Evolutionary conservation across 1,139 yeast species (phyloP).

Genomic region (Yamadazyma siamensis): DNA sequence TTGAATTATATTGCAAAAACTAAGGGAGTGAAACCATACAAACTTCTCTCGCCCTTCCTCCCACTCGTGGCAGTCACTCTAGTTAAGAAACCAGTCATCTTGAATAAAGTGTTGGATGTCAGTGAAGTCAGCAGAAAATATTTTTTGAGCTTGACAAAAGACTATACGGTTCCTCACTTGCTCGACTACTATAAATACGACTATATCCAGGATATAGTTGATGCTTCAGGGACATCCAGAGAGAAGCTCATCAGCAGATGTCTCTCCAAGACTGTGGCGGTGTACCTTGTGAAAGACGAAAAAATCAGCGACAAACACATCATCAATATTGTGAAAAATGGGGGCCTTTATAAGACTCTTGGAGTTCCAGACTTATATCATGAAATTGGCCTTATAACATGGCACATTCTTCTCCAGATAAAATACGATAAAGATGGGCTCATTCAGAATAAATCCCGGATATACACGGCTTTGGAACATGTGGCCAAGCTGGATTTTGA

Average conservation of each 20-base stretch:
- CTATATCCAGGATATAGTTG: slow-evolving; percentile 53
- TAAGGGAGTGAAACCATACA: slow-evolving; percentile 56
- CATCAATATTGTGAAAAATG: slow-evolving; percentile 51
- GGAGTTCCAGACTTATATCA: slow-evolving; percentile 25
- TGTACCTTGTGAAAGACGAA: slow-evolving; percentile 35
- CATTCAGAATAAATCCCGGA: slow-evolving; percentile 28
- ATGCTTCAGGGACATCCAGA: slow-evolving; percentile 31
- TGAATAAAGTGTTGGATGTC: slow-evolving; percentile 59
- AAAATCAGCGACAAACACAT: slow-evolving; percentile 49
- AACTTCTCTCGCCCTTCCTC: slow-evolving; percentile 73
- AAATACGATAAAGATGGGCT: slow-evolving; percentile 27
- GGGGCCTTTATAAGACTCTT: slow-evolving; percentile 46
- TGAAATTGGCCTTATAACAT: slow-evolving; percentile 42
- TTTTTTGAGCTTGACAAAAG: slow-evolving; percentile 66
- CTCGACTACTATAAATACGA: slow-evolving; percentile 63
- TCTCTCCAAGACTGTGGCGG: slow-evolving; percentile 39
- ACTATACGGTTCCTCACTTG: slow-evolving; percentile 74
- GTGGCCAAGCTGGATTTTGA: slow-evolving; percentile 26
- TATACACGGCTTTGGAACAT: slow-evolving; percentile 38
- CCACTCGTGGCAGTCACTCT: slow-evolving; percentile 69
- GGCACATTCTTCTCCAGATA: slow-evolving; percentile 40
- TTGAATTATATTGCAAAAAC: slow-evolving; percentile 46
- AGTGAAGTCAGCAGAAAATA: slow-evolving; percentile 59
- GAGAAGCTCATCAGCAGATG: slow-evolving; percentile 33
- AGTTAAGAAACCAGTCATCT: slow-evolving; percentile 57